A percentile compares a stretch with the other conserved stretches of the same genome.
These are phyloP conservation scores for Candida caryicola DNA, from an alignment of 805 yeast genomes.

Conservation along the genomic window DNA sequence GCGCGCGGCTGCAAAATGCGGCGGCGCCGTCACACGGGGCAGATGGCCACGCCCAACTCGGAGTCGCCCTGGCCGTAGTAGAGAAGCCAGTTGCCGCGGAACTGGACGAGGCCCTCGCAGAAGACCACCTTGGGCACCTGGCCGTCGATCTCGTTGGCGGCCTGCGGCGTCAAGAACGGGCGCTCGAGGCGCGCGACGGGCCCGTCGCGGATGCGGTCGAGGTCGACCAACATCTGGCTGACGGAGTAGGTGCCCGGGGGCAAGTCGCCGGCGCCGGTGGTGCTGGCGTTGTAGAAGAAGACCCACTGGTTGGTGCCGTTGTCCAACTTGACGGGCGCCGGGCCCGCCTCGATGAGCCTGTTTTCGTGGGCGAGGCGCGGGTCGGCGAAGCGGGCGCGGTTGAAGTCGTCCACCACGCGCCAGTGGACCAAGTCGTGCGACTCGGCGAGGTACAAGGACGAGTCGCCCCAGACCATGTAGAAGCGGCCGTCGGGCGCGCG, in stretches of 20 bases:
- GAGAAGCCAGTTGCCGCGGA: slow-evolving; percentile 39
- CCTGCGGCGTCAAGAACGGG: slow-evolving; percentile 35
- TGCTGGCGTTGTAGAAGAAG: slow-evolving; percentile 38
- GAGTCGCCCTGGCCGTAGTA: slow-evolving; percentile 45
- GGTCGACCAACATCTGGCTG: slow-evolving; percentile 41
- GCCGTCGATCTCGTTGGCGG: slow-evolving; percentile 33
- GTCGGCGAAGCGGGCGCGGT: slow-evolving; percentile 22
- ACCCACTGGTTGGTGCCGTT: slow-evolving; percentile 32
- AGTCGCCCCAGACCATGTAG: slow-evolving; percentile 46
- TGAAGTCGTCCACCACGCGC: slow-evolving; percentile 21
- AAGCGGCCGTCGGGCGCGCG: slow-evolving; percentile 30
- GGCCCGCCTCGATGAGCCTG: slow-evolving; percentile 40
- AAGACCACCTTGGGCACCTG: slow-evolving; percentile 43
- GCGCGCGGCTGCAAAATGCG: too few relatives aligned
- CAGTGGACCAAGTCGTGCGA: slow-evolving; percentile 35
- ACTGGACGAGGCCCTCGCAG: slow-evolving; percentile 43
- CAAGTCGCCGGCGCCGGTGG: slow-evolving; percentile 34
- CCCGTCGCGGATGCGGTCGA: slow-evolving; percentile 31
- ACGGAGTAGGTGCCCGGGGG: slow-evolving; percentile 32
- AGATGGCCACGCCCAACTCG: slow-evolving; percentile 40
- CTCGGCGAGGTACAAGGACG: slow-evolving; percentile 35
- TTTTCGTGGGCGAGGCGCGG: slow-evolving; percentile 31
- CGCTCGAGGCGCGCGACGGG: slow-evolving; percentile 38
- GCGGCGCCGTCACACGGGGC: too few relatives aligned
- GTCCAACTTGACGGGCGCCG: slow-evolving; percentile 39